These are phyloP conservation scores for Malassezia caprae DNA, from an alignment of 1,284 basidiomycete genomes.

Conservation along the genomic window DNA sequence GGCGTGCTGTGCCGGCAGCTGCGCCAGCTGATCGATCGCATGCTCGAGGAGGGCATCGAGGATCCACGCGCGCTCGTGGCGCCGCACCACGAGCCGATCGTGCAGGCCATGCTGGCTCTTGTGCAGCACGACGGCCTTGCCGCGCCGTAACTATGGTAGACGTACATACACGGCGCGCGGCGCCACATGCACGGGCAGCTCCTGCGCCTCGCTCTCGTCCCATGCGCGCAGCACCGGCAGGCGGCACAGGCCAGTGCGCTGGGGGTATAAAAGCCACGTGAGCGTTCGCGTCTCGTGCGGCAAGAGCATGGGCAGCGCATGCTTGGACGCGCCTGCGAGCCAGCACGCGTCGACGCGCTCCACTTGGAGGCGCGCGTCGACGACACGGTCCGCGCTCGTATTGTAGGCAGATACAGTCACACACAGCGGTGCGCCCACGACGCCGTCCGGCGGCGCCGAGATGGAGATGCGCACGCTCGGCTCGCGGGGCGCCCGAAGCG, in stretches of 20 bases:
- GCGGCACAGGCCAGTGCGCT: not conserved
- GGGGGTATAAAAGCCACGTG: not conserved
- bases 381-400: not conserved
- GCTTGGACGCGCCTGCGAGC: not conserved
- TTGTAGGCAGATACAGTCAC: constrained; percentile 2
- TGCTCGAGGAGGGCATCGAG: constrained; percentile 21
- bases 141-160: not conserved
- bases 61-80: constrained; percentile 49
- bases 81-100: constrained; percentile 55
- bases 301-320: not conserved
- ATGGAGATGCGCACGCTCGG: not conserved
- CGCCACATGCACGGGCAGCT: not conserved
- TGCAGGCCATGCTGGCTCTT: constrained; percentile 62
- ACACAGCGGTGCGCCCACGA: not conserved
- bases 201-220: not conserved
- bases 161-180: not conserved
- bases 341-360: not conserved
- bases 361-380: constrained; percentile 2
- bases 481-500: not conserved
- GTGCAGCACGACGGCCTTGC: constrained; percentile 53
- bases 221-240: constrained; percentile 6
- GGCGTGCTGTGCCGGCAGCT: constrained; percentile 80
- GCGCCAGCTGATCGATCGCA: constrained; percentile 48
- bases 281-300: constrained; percentile 10
- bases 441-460: not conserved